phyloP scores from a whole-genome alignment of 2,329 filamentous ascomycete species.

The Aspergillus fructus region DNA sequence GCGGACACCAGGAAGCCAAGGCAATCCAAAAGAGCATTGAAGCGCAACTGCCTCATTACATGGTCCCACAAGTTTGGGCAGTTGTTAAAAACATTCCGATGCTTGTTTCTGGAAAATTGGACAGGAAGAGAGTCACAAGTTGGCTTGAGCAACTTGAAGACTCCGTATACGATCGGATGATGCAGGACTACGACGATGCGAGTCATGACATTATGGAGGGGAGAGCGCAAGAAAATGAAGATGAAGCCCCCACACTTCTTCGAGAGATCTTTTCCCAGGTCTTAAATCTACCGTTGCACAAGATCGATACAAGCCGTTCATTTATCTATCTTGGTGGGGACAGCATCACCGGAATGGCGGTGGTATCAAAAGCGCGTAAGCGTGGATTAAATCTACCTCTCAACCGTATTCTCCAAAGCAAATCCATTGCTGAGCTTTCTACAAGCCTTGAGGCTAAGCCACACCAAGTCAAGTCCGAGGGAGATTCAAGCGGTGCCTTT shows the following conservation, averaged over 20 bases:
- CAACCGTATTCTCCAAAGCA: conserved; percentile 35
- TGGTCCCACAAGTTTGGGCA: conserved; percentile 44
- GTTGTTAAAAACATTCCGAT: conserved; percentile 42
- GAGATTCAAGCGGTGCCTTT: conserved; percentile 29
- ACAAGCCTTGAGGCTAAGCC: conserved; percentile 21
- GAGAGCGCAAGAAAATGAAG: conserved; percentile 15
- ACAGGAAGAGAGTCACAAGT: conserved; percentile 38
- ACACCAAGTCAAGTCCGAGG: conserved; percentile 19
- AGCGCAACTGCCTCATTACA: conserved; percentile 45
- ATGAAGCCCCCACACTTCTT: conserved; percentile 23
- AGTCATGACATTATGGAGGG: conserved; percentile 23
- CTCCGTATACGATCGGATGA: conserved; percentile 39
- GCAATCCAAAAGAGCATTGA: conserved; percentile 39
- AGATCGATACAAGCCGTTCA: conserved; percentile 34
- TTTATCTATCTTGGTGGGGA: conserved; percentile 41
- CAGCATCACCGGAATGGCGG: conserved; percentile 41
- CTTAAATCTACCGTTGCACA: conserved; percentile 34
- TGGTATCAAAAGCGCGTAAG: conserved; percentile 38
- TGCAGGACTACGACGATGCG: conserved; percentile 35
- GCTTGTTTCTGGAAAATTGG: conserved; percentile 37
- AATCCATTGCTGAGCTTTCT: conserved; percentile 33
- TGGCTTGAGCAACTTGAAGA: conserved; percentile 49
- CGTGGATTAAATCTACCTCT: conserved; percentile 34
- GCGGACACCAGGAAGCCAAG: conserved; percentile 30
- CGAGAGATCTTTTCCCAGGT: conserved; percentile 37